phyloP scores from a whole-genome alignment of 1,284 basidiomycete genomes.

The Ustilago crameri region DNA sequence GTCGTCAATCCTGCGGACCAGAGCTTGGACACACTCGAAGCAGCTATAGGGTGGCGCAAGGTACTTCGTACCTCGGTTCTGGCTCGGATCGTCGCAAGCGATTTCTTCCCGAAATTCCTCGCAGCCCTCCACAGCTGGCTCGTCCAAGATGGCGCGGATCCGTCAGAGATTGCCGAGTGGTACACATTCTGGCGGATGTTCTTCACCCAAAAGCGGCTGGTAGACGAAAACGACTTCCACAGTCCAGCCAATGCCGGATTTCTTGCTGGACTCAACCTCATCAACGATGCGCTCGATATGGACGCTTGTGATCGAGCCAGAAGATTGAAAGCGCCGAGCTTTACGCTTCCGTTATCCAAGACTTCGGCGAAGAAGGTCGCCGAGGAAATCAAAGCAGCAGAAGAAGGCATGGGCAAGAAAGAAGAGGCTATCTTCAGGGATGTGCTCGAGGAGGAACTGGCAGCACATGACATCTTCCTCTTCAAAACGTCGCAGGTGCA shows the following conservation, averaged over 20 bases:
- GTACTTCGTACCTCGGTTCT: constrained; percentile 73
- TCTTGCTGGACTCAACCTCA: constrained; percentile 83
- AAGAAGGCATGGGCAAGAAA: neutral
- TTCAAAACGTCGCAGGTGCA: constrained; percentile 85
- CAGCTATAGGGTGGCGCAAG: constrained; percentile 80
- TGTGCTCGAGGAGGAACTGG: constrained; percentile 87
- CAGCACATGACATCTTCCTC: constrained; percentile 85
- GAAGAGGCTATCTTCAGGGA: constrained; percentile 77
- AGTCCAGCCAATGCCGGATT: constrained; percentile 75
- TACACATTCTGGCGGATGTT: constrained; percentile 83
- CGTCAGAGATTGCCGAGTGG: constrained; percentile 92
- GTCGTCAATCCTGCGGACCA: constrained; percentile 87
- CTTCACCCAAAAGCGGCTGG: constrained; percentile 76
- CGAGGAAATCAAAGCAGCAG: neutral
- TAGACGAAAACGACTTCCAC: constrained; percentile 31
- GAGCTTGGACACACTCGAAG: constrained; percentile 77
- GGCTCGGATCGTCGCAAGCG: constrained; percentile 73
- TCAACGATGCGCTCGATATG: constrained; percentile 89
- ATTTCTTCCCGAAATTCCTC: constrained; percentile 97
- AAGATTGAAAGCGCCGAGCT: constrained; percentile 73
- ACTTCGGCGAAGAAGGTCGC: neutral
- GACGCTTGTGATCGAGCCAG: neutral
- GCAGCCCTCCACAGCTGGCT: constrained; percentile 92
- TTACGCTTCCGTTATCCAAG: constrained; percentile 70
- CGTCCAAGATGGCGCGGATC: constrained; percentile 80